phyloP scores from a whole-genome alignment of 202 grass and related monocot genomes.

The Alloteropsis angusta region DNA sequence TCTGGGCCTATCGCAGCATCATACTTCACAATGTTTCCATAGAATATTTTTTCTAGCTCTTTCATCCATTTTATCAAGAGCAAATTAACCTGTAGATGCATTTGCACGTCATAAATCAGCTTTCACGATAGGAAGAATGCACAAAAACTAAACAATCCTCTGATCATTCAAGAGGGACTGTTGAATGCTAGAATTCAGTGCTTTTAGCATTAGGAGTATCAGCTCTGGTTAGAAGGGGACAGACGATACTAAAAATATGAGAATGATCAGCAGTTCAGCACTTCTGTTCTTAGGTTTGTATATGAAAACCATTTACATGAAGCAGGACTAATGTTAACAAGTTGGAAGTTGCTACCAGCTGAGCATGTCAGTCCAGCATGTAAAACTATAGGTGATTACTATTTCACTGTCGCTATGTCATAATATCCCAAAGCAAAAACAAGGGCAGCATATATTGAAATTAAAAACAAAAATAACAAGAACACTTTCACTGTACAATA shows the following conservation, averaged over 20 bases:
- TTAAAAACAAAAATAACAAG: neutral
- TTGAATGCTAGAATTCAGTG: neutral
- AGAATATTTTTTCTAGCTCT: constrained; percentile 99
- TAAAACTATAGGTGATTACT: neutral
- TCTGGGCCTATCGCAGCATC: constrained; percentile 67
- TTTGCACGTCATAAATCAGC: neutral
- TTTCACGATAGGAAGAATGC: neutral
- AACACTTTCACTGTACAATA: neutral
- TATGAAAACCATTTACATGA: neutral
- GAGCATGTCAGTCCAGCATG: neutral
- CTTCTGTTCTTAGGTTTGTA: constrained; percentile 1
- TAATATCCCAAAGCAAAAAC: neutral
- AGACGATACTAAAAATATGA: neutral
- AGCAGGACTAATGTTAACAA: neutral
- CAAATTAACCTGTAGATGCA: constrained; percentile 74
- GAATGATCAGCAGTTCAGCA: neutral
- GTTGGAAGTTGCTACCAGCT: neutral
- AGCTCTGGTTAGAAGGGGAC: neutral
- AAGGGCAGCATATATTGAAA: neutral
- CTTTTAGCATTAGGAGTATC: neutral
- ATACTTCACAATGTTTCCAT: constrained; percentile 95
- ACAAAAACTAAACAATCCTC: neutral
- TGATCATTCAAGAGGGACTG: constrained; percentile 4
- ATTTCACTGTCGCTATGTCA: neutral
- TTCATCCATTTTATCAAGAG: constrained; percentile 98